Evolutionary conservation across 345 rosid species (phyloP), one percentile per base, ranked within the genome.

Genomic region (Acer campestre): DNA sequence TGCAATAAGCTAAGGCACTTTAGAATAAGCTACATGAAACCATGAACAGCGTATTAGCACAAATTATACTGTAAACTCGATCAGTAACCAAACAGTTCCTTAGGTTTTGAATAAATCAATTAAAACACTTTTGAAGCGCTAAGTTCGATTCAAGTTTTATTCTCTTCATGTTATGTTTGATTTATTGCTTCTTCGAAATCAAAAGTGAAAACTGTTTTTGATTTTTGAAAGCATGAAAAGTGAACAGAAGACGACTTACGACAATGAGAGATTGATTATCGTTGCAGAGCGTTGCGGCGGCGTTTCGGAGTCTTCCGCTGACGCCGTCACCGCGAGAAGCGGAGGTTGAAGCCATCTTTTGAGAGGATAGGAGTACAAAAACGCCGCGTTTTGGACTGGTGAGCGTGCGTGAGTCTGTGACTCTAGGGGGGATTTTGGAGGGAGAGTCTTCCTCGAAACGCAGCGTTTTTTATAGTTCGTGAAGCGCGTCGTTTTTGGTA

Each of bases 221-320:
- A 40, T 59, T 63, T 59, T 18, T 10, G 22, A 62, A 56, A 31
- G 46, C 74, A 71, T 7, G 40, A 0, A 76, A 13, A 17, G 59
- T 38, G 67, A 18, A 16, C 67, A 38, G 9, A 22, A 62, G 25
- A 81, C 92, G 25, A 81, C 92, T 83, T 80, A 95, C 99, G 7
- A 84, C 42, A 31, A 87, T 74, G 51, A 89, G 83, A 67, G 91
- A 69, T 62, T 88, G 85, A 80, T 79, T 87, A 2, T 94, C 99
- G 53, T 84, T 72, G 18, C 71, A 80, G 14, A 92, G 85, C 40
- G 81, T 83, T 20, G 82, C 59, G 18, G 97, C 85, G 0, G 92
- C 88, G 63, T 83, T 83, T 58, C 61, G 87, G 75, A 96, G 83
- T 77, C 89, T 77, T 12, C 88, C 90, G 56, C 74, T 49, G 70